Conservation (phyloP, 2,329 filamentous ascomycete genomes). For the Colletotrichum navitas region DNA sequence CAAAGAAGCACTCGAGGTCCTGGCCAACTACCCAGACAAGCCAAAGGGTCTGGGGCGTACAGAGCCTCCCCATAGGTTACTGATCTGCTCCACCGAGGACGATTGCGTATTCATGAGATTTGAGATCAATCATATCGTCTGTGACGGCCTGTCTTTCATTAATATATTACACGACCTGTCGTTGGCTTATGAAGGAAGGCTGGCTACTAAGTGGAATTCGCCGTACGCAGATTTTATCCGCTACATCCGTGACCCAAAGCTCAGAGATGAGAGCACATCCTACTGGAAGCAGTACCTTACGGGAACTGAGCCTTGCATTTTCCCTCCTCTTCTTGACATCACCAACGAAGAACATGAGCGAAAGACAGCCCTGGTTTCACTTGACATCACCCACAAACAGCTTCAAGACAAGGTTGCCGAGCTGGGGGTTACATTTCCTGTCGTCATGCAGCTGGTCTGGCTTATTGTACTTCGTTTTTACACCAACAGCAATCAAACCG, state of each 20-base stretch:
- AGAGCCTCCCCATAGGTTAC: conserved; percentile 2
- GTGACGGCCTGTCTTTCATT: conserved; percentile 50
- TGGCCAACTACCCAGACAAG: neutral
- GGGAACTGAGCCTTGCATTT: conserved; percentile 47
- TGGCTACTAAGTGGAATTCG: conserved; percentile 21
- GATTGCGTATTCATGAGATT: neutral
- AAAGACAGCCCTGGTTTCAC: neutral
- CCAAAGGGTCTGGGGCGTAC: neutral
- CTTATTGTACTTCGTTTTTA: neutral
- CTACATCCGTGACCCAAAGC: conserved; percentile 43
- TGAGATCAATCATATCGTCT: conserved; percentile 49
- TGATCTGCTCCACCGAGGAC: conserved; percentile 13
- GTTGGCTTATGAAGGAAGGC: conserved; percentile 44
- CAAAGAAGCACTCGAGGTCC: neutral
- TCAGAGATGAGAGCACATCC: conserved; percentile 34
- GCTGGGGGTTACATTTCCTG: conserved; percentile 59
- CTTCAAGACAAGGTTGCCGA: conserved; percentile 42
- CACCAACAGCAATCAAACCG: neutral
- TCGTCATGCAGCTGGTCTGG: neutral
- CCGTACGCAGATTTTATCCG: conserved; percentile 42
- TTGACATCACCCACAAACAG: neutral
- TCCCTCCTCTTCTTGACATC: conserved; percentile 44
- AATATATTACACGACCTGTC: conserved; percentile 49
- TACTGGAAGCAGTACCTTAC: conserved; percentile 48
- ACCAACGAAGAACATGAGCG: neutral